These are phyloP conservation scores for Corchorus capsularis DNA, from an alignment of 345 rosid genomes.

Conservation along the genomic window DNA sequence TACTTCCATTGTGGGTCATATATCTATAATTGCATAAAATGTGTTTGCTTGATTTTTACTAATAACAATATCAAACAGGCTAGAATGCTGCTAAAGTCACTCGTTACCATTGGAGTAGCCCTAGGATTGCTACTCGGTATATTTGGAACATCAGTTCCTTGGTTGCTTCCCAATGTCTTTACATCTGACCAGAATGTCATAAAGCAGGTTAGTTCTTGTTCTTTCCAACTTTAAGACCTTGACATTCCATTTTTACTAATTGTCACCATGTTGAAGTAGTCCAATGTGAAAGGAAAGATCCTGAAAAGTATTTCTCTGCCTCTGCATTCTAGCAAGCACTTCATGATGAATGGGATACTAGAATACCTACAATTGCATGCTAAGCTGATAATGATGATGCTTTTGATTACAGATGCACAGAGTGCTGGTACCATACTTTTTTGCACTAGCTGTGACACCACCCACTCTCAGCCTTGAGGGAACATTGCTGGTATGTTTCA, in stretches of 20 bases:
- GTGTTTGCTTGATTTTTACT: slow-evolving; percentile 3
- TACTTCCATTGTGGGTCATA: neutral
- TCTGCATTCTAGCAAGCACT: neutral
- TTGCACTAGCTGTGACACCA: slow-evolving; percentile 66
- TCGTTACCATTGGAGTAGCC: slow-evolving; percentile 60
- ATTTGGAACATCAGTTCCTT: slow-evolving; percentile 67
- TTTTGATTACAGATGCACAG: slow-evolving; percentile 71
- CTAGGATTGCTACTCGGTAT: slow-evolving; percentile 58
- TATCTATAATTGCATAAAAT: neutral
- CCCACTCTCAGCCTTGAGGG: slow-evolving; percentile 81
- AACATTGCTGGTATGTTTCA: slow-evolving; percentile 62
- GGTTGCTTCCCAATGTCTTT: slow-evolving; percentile 71
- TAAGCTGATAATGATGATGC: neutral
- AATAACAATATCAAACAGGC: slow-evolving; percentile 51
- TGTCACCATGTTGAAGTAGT: neutral
- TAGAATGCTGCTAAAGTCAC: slow-evolving; percentile 74
- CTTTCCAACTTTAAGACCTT: neutral
- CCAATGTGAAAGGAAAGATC: neutral
- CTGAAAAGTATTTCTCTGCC: neutral
- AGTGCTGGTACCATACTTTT: slow-evolving; percentile 60
- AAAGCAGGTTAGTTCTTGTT: slow-evolving; percentile 47
- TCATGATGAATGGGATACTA: neutral
- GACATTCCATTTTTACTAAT: neutral
- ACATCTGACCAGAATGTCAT: slow-evolving; percentile 65
- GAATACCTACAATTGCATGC: neutral